Percentiles rank a stretch among this genome's conserved stretches.
Conservation (phyloP, 1,284 basidiomycete species). For the Naganishia sp. region DNA sequence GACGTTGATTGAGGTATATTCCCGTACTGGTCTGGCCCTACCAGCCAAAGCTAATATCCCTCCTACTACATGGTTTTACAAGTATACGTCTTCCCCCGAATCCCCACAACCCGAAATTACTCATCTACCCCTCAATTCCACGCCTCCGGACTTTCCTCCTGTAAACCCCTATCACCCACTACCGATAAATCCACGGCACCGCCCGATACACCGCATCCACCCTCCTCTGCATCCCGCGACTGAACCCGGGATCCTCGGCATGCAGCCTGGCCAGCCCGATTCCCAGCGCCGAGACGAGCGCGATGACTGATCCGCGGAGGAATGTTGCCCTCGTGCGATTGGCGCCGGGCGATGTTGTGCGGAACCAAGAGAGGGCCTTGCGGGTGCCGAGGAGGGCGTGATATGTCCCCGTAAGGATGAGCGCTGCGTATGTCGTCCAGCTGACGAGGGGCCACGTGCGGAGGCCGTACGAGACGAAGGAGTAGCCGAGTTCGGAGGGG, state of each 20-base stretch:
- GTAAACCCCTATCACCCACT: neutral
- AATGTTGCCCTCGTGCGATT: neutral
- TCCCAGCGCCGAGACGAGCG: slow-evolving; percentile 7
- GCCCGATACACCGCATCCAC: slow-evolving; percentile 27
- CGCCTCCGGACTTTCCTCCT: neutral
- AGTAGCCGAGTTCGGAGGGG: slow-evolving; percentile 47
- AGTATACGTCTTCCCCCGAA: no score
- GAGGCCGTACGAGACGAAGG: slow-evolving; percentile 47
- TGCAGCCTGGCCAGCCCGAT: slow-evolving; percentile 21
- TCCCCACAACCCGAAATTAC: neutral
- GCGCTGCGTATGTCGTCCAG: slow-evolving; percentile 37
- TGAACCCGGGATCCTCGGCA: slow-evolving; percentile 9
- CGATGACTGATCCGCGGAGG: neutral
- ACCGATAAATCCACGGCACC: slow-evolving; percentile 23
- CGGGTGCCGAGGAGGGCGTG: slow-evolving; percentile 43
- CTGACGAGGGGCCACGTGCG: slow-evolving; percentile 33
- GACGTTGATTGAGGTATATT: no score
- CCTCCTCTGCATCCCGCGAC: slow-evolving; percentile 9
- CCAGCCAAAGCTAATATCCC: no score
- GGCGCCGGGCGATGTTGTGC: neutral
- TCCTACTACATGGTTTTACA: no score
- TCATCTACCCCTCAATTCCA: neutral
- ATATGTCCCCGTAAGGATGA: slow-evolving; percentile 39
- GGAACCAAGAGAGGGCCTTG: slow-evolving; percentile 45
- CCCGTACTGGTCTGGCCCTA: no score